Percentiles rank a stretch among this genome's conserved stretches.
Conservation (phyloP, 768 basidiomycete species). For the Coprinellus aureogranulatus region DNA sequence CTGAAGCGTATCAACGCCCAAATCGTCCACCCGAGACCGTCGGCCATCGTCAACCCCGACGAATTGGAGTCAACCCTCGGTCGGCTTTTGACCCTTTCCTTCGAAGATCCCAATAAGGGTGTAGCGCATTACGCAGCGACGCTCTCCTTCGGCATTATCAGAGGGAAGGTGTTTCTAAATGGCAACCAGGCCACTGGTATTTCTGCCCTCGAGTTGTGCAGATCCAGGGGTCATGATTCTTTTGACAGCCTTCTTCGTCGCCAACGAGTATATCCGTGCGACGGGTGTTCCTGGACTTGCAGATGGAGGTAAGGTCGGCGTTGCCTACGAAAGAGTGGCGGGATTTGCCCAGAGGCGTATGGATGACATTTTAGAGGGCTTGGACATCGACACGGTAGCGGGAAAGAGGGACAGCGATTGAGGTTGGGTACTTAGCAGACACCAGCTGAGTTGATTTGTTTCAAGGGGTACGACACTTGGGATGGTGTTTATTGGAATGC, state of each 20-base stretch:
- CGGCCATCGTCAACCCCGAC: conserved; percentile 29
- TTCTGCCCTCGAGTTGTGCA: neutral
- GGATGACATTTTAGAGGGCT: too few relatives aligned
- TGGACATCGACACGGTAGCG: too few relatives aligned
- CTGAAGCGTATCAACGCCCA: conserved; percentile 28
- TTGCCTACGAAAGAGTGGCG: too few relatives aligned
- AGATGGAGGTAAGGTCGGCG: conserved; percentile 10
- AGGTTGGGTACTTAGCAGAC: too few relatives aligned
- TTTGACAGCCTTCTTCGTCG: conserved; percentile 28
- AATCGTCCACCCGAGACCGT: conserved; percentile 28
- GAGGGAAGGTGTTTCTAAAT: conserved; percentile 27
- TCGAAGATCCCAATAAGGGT: conserved; percentile 26
- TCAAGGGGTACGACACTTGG: too few relatives aligned
- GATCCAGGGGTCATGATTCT: neutral
- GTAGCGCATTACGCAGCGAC: conserved; percentile 28
- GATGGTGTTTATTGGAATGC: too few relatives aligned
- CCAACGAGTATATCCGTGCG: conserved; percentile 30
- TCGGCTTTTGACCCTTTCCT: conserved; percentile 23
- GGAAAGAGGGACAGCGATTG: too few relatives aligned
- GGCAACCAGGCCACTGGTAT: conserved; percentile 32
- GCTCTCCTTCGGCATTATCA: conserved; percentile 31
- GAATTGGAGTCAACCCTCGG: conserved; percentile 28
- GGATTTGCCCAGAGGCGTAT: too few relatives aligned
- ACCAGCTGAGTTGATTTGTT: too few relatives aligned
- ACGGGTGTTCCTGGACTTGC: conserved; percentile 27